phyloP scores from a whole-genome alignment of 2,329 filamentous ascomycete genomes.

The Neopestalotiopsis clavispora region DNA sequence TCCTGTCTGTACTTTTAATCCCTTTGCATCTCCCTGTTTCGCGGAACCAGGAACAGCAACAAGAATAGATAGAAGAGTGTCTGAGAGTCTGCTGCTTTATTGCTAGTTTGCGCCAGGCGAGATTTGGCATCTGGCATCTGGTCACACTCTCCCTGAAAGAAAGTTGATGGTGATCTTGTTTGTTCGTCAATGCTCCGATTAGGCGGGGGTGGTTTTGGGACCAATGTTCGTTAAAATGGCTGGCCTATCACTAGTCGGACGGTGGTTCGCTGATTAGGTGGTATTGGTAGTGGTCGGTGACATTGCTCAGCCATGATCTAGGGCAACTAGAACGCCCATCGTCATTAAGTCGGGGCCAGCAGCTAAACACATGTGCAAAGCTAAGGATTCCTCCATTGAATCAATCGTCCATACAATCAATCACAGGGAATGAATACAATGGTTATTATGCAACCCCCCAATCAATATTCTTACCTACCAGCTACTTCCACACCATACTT shows the following conservation, averaged over 20 bases:
- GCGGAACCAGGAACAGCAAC: too few relatives aligned
- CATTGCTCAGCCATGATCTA: constrained; percentile 3
- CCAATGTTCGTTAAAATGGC: not conserved
- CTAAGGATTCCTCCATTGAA: too few relatives aligned
- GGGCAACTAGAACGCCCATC: not conserved
- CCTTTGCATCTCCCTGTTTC: too few relatives aligned
- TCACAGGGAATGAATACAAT: not conserved
- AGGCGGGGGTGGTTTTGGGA: not conserved
- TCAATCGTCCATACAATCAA: too few relatives aligned
- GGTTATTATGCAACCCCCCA: not conserved
- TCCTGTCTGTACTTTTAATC: not conserved
- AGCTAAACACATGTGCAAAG: not conserved
- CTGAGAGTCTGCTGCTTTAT: too few relatives aligned
- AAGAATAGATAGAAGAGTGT: too few relatives aligned
- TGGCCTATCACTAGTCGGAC: not conserved
- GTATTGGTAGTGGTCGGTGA: constrained; percentile 6
- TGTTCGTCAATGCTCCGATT: not conserved
- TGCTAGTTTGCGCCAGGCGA: too few relatives aligned
- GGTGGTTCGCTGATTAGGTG: not conserved
- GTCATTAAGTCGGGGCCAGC: constrained; percentile 6
- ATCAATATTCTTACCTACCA: too few relatives aligned
- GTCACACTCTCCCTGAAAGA: too few relatives aligned
- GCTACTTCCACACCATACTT: too few relatives aligned
- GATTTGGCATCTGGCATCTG: too few relatives aligned
- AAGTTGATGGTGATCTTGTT: not conserved